Base-by-base conservation (phyloP, 306 rosid genomes). In the Glycyrrhiza uralensis region DNA sequence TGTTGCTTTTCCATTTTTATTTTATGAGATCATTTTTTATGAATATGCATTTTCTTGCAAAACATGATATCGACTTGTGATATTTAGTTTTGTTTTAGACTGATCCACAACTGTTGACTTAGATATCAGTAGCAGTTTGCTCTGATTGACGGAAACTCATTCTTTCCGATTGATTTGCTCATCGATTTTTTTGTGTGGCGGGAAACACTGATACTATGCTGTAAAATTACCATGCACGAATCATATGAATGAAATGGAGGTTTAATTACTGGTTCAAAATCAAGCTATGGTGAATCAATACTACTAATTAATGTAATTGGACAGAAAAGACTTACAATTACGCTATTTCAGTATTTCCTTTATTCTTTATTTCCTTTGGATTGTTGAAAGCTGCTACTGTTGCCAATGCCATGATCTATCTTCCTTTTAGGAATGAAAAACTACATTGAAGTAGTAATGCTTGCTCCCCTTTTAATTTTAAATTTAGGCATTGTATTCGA, bases 151-250 rank as follows among this genome's bases (percentile, higher is more conserved):
- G 39, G 38, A 41, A 57, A 59, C 14, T 60, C 41, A 24, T 60
- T 61, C 65, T 84, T 71, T 83, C 82, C 66, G 59, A 38, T 32
- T 80, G 51, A 51, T 69, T 49, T 32, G 54, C 51, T 47, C 4
- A 51, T 26, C 32, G 19, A 0, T 14, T 55, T 5, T 30, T 28
- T 7, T n/a, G n/a, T n/a, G n/a, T n/a, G n/a, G n/a, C n/a, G n/a
- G 65, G 44, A 17, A 36, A 18, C 39, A 13, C 55, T 52, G 67
- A 29, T 11, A 6, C 14, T n/a, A 29, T 50, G 61, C 66, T 44
- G 50, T 19, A 24, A 62, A 23, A 6, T 57, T 71, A 47, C 26
- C 36, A 30, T 51, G 45, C 44, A 32, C 9, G 18, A 35, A 47
- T 22, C 35, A 22, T 57, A 14, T 0, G n/a, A 39, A 38, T 29